phyloP scores from a whole-genome alignment of 1,284 basidiomycete genomes.

The Ustilago trichophora region DNA sequence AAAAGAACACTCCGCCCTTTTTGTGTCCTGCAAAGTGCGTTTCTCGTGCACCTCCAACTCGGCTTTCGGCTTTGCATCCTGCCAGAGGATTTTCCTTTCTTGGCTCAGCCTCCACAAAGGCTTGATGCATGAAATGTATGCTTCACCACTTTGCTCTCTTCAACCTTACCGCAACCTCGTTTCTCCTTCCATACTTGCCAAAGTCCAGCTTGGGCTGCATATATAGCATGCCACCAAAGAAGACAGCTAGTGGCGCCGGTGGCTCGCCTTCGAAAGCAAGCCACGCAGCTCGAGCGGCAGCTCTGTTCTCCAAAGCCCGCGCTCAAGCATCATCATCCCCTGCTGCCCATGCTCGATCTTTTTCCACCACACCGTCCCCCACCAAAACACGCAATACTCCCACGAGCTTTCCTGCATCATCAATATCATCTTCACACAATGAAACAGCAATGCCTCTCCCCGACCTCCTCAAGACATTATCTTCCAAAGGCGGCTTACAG shows the following conservation, averaged over 20 bases:
- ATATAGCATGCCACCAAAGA: conserved; percentile 38
- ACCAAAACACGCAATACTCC: conserved; percentile 4
- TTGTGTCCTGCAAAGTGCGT: too few species aligned
- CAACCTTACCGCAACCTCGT: too few species aligned
- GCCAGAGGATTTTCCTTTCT: too few species aligned
- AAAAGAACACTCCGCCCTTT: too few species aligned
- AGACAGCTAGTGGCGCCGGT: conserved; percentile 1
- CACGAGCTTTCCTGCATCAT: too few species aligned
- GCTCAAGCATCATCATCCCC: conserved; percentile 34
- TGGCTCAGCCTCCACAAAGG: conserved; percentile 31
- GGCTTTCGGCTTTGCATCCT: conserved; percentile 15
- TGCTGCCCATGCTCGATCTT: conserved; percentile 25
- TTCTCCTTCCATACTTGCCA: too few species aligned
- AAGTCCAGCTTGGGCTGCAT: too few species aligned
- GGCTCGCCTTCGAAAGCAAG: conserved; percentile 31
- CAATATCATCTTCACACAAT: too few species aligned
- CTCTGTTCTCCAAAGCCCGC: conserved; percentile 37
- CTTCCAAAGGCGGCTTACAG: conserved; percentile 38
- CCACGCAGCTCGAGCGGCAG: conserved; percentile 39
- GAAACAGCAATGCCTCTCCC: conserved; percentile 32
- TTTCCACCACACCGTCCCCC: conserved; percentile 16
- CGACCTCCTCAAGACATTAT: conserved; percentile 42
- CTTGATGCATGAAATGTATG: too few species aligned
- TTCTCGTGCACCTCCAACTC: too few species aligned
- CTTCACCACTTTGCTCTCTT: too few species aligned